Conservation (phyloP, 164 flowering plant genomes). For the Berberis thunbergii region DNA sequence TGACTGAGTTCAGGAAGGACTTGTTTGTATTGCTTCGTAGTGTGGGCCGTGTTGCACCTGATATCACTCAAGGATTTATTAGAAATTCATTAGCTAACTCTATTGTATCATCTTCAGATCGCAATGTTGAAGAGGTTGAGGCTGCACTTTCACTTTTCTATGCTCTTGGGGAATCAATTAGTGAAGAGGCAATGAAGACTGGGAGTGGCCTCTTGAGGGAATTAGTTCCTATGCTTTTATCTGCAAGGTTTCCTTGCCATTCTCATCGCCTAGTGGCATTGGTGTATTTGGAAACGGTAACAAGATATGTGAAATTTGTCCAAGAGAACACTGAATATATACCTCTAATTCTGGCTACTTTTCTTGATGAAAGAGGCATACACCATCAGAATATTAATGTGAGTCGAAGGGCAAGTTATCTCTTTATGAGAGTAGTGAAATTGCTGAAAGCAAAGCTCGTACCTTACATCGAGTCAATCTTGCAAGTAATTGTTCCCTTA, state of each 20-base stretch:
- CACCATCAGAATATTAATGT: conserved; percentile 81
- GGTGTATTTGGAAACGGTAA: conserved; percentile 74
- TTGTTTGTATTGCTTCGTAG: conserved; percentile 72
- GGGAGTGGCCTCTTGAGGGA: conserved; percentile 71
- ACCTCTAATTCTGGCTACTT: conserved; percentile 65
- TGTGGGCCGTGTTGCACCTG: conserved; percentile 91
- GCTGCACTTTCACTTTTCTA: conserved; percentile 83
- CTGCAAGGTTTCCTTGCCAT: conserved; percentile 72
- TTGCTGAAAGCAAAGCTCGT: conserved; percentile 77
- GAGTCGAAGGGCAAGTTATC: conserved; percentile 85
- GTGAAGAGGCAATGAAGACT: conserved; percentile 61
- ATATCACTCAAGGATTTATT: conserved; percentile 70
- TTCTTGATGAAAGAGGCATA: conserved; percentile 93
- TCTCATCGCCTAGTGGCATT: conserved; percentile 91
- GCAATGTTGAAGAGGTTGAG: conserved; percentile 88
- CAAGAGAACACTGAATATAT: conserved; percentile 71
- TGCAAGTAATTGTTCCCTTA: conserved; percentile 53
- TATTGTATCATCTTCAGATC: conserved; percentile 44
- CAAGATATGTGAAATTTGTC: conserved; percentile 73
- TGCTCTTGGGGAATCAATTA: conserved; percentile 82
- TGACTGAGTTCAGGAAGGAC: conserved; percentile 82
- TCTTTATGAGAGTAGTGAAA: conserved; percentile 91
- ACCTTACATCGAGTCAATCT: conserved; percentile 73
- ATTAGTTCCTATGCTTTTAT: conserved; percentile 68
- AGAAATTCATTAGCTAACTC: conserved; percentile 61